Base-by-base conservation (phyloP, 805 yeast species). In the Yarrowia hollandica region DNA sequence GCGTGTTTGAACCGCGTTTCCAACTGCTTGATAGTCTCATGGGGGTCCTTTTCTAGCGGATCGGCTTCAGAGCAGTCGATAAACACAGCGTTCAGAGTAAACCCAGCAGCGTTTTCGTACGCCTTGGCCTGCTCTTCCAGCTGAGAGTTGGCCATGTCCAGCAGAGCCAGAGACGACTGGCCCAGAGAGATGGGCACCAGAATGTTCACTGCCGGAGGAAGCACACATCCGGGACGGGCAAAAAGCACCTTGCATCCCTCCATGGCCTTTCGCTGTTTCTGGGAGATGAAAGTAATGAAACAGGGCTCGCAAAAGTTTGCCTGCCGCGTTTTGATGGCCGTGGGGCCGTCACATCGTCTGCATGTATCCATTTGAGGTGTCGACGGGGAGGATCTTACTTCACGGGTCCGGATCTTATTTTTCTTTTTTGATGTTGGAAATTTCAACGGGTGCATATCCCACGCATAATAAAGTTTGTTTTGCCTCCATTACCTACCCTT, bases 191-290 rank as follows among this genome's bases (percentile, higher is more conserved):
- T 66, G 2, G 91, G 81, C 4, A 89, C 68, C 23, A 87, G 66
- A 0, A 85, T 78, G 28, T 72, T 78, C 15, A 79, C 82, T 2
- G 68, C 60, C 12, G 68, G 74, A 39, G 68, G 61, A 2, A 35
- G 34, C 14, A 37, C 44, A n/a, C 34, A 25, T 8, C 58, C 44
- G 4, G 72, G 74, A 15, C 74, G 73, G 1, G 72, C 71, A 60
- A 79, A 90, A 65, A 84, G 80, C 19, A 87, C 91, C 67, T 88
- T 87, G 72, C 80, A 90, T 59, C 77, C 81, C 12, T 87, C 90
- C 90, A 92, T 83, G 67, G 79, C 86, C 67, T 86, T 87, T 62
- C 96, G 77, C 71, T 88, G 90, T 69, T 91, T 91, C 21, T 88
- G 84, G 60, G 85, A 78, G 33, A 91, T 76, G 68, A 89, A 91